Evolutionary conservation across 1,284 basidiomycete species (phyloP), one percentile per base, ranked within the genome.

Genomic region (Microbotryum violaceum): DNA sequence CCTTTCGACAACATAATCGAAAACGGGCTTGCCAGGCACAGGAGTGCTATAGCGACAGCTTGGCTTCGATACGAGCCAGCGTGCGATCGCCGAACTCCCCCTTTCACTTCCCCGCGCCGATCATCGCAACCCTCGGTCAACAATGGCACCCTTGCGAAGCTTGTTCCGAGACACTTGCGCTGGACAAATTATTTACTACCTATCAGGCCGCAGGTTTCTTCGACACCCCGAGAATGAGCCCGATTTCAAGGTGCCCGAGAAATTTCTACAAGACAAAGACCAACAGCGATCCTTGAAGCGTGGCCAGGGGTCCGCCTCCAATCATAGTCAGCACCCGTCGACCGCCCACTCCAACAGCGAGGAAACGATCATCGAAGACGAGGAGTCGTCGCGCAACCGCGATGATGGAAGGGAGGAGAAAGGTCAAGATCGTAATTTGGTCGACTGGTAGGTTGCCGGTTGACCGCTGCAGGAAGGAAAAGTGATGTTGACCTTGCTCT

Each of bases 191-290:
- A 20, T 33, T 12, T 52, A 58, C 47, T 37, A 12, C 16, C n/a
- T 27, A 18, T 51, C 31, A 16, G 58, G 54, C 45, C 21, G 12
- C 20, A 21, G 20, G 20, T 18, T 20, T 21, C 31, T 52, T 7
- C n/a, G 25, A 9, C 50, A 60, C 29, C 58, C 51, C 16, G 58
- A 60, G 56, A 33, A 60, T 33, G 21, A 60, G 20, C 27, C 29
- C 9, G 51, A 18, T 21, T 60, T 60, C 31, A 21, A 56, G 25
- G 25, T 60, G 45, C 58, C 58, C 16, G 52, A 44, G 23, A 21
- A 49, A 47, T 56, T n/a, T 29, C 14, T 37, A 16, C 14, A 8
- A 7, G 31, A 14, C 14, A 29, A 27, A 20, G 31, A 25, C 9
- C 16, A 57, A 8, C 16, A 16, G 16, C 48, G 27, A 21, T 1